A percentile compares a stretch with the other conserved stretches of the same genome.
These are phyloP conservation scores for Geosmithia morbida DNA, from an alignment of 2,329 filamentous ascomycete genomes.

Conservation along the genomic window DNA sequence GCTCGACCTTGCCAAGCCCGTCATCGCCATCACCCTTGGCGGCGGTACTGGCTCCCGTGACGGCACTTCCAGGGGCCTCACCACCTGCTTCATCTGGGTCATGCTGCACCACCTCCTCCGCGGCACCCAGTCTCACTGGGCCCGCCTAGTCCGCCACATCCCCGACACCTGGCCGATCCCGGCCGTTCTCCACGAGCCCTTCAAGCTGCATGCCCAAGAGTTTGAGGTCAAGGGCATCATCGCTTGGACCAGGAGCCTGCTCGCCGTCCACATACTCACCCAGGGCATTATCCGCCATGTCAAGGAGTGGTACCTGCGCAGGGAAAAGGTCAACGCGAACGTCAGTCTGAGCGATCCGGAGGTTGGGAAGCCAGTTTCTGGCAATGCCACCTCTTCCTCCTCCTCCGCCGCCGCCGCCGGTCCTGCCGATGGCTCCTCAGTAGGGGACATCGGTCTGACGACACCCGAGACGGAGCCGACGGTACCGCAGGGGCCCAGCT, in stretches of 20 bases:
- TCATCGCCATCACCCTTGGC: constrained; percentile 81
- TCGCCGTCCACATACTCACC: constrained; percentile 62
- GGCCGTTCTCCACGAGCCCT: constrained; percentile 23
- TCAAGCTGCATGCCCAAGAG: constrained; percentile 22
- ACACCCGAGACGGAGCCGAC: constrained; percentile 36
- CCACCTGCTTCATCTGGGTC: constrained; percentile 58
- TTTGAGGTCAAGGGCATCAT: constrained; percentile 47
- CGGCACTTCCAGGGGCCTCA: constrained; percentile 55
- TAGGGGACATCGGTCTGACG: constrained; percentile 25
- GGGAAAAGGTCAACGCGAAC: constrained; percentile 36
- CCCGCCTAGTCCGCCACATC: constrained; percentile 28
- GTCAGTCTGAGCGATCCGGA: constrained; percentile 45
- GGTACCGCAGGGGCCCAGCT: constrained; percentile 23
- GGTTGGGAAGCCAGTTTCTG: constrained; percentile 31
- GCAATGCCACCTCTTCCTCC: background rate
- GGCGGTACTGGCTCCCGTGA: constrained; percentile 56
- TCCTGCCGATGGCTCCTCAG: constrained; percentile 8
- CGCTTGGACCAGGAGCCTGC: constrained; percentile 51
- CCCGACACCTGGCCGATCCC: constrained; percentile 31
- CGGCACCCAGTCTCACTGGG: constrained; percentile 33
- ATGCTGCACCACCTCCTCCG: constrained; percentile 36
- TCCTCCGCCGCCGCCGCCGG: constrained; percentile 6
- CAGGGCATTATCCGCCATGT: constrained; percentile 60
- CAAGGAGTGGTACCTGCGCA: constrained; percentile 50
- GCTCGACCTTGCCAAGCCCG: constrained; percentile 80